A percentile compares a stretch with the other conserved stretches of the same genome.
These are phyloP conservation scores for Herpetospermum pedunculosum DNA, from an alignment of 306 rosid species.

Conservation along the genomic window DNA sequence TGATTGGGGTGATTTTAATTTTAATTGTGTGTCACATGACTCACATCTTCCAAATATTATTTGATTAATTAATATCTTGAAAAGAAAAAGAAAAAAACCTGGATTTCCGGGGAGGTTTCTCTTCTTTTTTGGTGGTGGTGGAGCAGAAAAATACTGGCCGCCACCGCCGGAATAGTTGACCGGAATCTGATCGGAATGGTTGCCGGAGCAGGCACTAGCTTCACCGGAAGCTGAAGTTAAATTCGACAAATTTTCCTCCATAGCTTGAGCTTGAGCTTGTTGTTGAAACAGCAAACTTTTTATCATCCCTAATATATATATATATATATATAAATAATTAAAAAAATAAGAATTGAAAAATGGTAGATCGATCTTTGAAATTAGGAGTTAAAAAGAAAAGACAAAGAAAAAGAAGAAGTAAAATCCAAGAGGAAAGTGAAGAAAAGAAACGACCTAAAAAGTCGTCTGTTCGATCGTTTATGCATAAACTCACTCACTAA, in stretches of 20 bases:
- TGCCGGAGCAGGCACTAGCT: slow-evolving; percentile 82
- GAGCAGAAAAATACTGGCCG: slow-evolving; percentile 32
- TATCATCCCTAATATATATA: slow-evolving; percentile 25
- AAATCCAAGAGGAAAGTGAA: slow-evolving; percentile 9
- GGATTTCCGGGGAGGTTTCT: slow-evolving; percentile 98
- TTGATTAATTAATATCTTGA: background rate
- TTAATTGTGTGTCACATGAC: background rate
- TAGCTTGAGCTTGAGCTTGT: slow-evolving; percentile 17
- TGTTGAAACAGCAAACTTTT: slow-evolving; percentile 44
- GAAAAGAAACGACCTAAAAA: slow-evolving; percentile 6
- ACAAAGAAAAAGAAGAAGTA: background rate
- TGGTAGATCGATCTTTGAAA: background rate
- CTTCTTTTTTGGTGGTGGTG: slow-evolving; percentile 48
- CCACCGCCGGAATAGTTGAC: slow-evolving; percentile 26
- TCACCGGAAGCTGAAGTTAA: slow-evolving; percentile 90
- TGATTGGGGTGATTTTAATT: background rate
- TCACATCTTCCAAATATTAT: background rate
- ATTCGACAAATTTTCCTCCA: slow-evolving; percentile 86
- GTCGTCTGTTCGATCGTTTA: background rate
- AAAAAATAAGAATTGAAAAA: background rate
- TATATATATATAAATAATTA: background rate
- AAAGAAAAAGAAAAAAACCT: slow-evolving; percentile 25
- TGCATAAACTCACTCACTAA: background rate
- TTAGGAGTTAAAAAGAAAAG: background rate
- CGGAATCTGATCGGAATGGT: slow-evolving; percentile 41